Conservation (phyloP, 345 rosid genomes). For the Citropsis articulata region DNA sequence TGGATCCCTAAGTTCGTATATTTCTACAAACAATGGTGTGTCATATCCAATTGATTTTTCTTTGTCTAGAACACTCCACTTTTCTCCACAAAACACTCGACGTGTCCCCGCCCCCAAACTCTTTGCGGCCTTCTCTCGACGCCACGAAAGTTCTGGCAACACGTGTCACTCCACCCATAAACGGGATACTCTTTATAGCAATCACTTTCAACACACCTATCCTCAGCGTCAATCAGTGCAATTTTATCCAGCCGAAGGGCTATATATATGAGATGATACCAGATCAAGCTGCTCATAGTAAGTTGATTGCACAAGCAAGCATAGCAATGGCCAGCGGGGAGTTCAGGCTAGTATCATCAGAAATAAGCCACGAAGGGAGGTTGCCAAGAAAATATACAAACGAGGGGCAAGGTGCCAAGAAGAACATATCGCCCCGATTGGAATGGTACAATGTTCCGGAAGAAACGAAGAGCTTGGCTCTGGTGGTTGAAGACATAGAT, state of each 20-base stretch:
- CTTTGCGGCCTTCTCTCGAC: slow-evolving; percentile 16
- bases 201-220: no score
- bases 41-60: no score
- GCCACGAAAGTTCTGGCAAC: slow-evolving; percentile 20
- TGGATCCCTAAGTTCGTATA: no score
- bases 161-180: no score
- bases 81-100: neutral
- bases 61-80: neutral
- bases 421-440: slow-evolving; percentile 50
- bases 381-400: slow-evolving; percentile 65
- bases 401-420: slow-evolving; percentile 71
- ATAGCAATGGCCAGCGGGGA: slow-evolving; percentile 15
- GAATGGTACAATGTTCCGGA: slow-evolving; percentile 81
- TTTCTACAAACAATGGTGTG: no score
- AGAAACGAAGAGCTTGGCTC: slow-evolving; percentile 59
- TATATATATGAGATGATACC: no score
- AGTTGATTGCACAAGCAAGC: no score
- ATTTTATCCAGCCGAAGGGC: no score
- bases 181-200: no score
- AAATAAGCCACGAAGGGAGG: slow-evolving; percentile 51
- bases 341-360: slow-evolving; percentile 58
- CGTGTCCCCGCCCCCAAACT: slow-evolving; percentile 4
- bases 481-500: slow-evolving; percentile 80
- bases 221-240: no score
- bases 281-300: no score